phyloP scores from a whole-genome alignment of 2,329 filamentous ascomycete genomes.

The Talaromyces sp. region DNA sequence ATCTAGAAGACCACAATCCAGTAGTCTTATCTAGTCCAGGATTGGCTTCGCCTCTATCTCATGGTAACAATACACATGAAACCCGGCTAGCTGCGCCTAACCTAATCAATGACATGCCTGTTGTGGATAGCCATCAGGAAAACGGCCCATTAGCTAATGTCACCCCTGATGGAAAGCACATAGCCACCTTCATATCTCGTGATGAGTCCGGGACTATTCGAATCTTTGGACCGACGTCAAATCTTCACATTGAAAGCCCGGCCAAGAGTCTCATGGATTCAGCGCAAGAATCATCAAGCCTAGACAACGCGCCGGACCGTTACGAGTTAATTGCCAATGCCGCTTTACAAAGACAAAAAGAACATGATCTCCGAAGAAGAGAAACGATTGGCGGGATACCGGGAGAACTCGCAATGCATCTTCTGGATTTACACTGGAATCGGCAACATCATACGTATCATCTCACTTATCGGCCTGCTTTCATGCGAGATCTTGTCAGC shows the following conservation, averaged over 20 bases:
- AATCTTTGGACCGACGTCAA: background rate
- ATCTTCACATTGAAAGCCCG: background rate
- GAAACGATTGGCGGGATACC: slow-evolving; percentile 20
- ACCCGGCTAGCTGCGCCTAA: background rate
- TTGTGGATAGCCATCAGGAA: background rate
- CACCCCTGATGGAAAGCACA: background rate
- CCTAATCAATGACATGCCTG: background rate
- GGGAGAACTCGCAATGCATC: slow-evolving; percentile 34
- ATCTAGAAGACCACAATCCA: background rate
- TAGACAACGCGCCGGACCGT: background rate
- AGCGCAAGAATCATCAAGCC: background rate
- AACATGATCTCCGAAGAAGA: slow-evolving; percentile 19
- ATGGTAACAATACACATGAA: background rate
- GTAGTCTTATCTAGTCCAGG: background rate
- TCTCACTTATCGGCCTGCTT: slow-evolving; percentile 38
- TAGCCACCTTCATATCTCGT: background rate
- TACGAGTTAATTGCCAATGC: slow-evolving; percentile 25
- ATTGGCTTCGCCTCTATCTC: background rate
- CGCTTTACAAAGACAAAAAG: slow-evolving; percentile 22
- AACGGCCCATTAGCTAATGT: background rate
- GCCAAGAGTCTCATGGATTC: background rate
- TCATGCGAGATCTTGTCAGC: slow-evolving; percentile 36
- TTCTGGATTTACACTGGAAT: slow-evolving; percentile 41
- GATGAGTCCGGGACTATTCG: background rate
- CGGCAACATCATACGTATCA: slow-evolving; percentile 40